Evolutionary conservation across 1,284 basidiomycete genomes (phyloP), one percentile per base, ranked within the genome.

Genomic region (Ceratobasidium sp.): DNA sequence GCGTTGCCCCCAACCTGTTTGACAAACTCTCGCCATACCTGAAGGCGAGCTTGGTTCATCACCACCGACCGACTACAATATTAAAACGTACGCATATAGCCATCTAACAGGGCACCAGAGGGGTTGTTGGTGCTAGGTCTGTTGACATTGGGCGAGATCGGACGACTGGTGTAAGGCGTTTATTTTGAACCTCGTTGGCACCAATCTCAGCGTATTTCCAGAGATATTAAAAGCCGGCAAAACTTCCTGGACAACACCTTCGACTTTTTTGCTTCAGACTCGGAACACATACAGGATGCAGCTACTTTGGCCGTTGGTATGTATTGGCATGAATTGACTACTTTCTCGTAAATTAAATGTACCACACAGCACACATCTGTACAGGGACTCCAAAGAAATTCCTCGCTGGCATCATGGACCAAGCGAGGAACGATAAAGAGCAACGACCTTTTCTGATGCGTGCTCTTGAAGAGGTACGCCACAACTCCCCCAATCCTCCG

Each of bases 301-400:
- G 95, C 96, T 56, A 93, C 96, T 0, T 97, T 96, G 79, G 93
- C 96, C 56, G 92, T 93, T 49, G 95, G 93, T 90, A 78, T 77
- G 86, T 79, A n/a, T 61, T 2, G 27, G 31, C 8, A 9, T 43
- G 4, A 43, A 39, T 24, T 4, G 16, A 22, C 24, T 29, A 13
- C 43, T 27, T 27, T 24, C 27, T 22, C 5, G 6, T 8, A 8
- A 19, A 1, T 5, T 51, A 1, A 11, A 0, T 68, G 48, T 31
- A 22, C n/a, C 6, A 53, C n/a, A 69, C 80, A 90, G 95, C 96
- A 48, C 98, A 98, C 81, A 93, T 99, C 76, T 92, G 96, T 6
- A 95, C 98, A 39, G 96, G 96, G 2, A 94, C 94, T 76, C 85
- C 96, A 13, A 87, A 90, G 16, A 87, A 90, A 76, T 96, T 95